Base-by-base conservation (phyloP, 1,284 basidiomycete genomes). In the Trichosporon coremiiforme region DNA sequence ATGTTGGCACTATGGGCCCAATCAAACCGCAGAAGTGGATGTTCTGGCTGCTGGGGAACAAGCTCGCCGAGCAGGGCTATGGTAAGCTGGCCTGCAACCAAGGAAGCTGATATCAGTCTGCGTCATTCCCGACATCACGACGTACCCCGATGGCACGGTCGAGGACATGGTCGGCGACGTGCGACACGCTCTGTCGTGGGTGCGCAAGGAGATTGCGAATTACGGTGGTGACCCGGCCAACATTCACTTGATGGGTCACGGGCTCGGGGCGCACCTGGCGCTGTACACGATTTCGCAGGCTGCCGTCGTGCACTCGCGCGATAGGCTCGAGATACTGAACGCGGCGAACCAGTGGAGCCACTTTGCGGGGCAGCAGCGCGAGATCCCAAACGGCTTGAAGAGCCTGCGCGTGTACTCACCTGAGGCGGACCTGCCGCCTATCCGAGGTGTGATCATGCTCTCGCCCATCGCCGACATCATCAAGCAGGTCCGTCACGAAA, bases 391-490 rank as follows among this genome's bases (percentile, higher is more conserved):
- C 62, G 75, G 75, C 4, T 60, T 75, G 31, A 66, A 68, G 20
- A 38, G 45, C 13, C 65, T 84, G 66, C 76, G 81, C 60, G 77
- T 84, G 50, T 84, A 83, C 74, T 79, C 77, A 2, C 76, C 77
- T 1, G 78, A 84, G 25, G 72, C 83, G 10, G 76, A 76, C 10
- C 71, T 84, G 0, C 83, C 83, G 0, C 73, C 73, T 0, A 65
- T 85, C 25, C 77, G 76, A 0, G 83, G 84, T 25, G 73, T 84
- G 1, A 81, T 84, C 45, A 74, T 74, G 7, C 72, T 84, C 8
- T 76, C 80, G 2, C 82, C 83, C 7, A 73, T 84, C 20, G 76
- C 77, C 50, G 84, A 85, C 71, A 79, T 84, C 12, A 80, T 84
- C 73, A 83, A 83, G 67, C 81, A 81, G 25, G 82, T 79, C 68